A percentile compares a stretch with the other conserved stretches of the same genome.
Evolutionary conservation across 2,329 filamentous ascomycete species (phyloP).

Genomic region (Nothophaeocryptopus gaeumannii): DNA sequence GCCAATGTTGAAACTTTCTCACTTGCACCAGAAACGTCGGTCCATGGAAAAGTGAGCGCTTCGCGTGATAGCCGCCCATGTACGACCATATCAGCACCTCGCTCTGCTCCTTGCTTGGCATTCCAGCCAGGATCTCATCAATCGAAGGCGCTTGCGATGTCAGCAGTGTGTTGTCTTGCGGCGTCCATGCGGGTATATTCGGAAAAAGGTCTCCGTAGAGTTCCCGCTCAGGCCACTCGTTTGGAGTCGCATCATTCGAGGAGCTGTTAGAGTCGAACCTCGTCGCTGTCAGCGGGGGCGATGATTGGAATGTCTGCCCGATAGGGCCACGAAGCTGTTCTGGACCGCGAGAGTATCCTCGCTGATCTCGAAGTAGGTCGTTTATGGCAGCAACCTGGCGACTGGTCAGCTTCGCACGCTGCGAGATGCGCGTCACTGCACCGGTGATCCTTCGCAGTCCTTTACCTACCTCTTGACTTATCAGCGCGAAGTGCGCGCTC

Average conservation of each 20-base stretch:
- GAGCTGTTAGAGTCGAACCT: conserved; percentile 9
- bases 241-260: conserved; percentile 9
- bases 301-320: conserved; percentile 19
- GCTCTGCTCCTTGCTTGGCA: conserved; percentile 21
- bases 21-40: conserved; percentile 20
- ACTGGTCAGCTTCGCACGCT: not conserved
- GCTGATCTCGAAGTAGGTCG: conserved; percentile 16
- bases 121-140: conserved; percentile 18
- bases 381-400: conserved; percentile 22
- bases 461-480: conserved; percentile 17
- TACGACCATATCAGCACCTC: conserved; percentile 24
- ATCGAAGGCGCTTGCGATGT: conserved; percentile 17
- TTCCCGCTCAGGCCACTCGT: conserved; percentile 16
- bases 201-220: conserved; percentile 23
- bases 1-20: conserved; percentile 22
- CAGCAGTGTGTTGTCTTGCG: conserved; percentile 18
- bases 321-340: conserved; percentile 13
- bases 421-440: not conserved
- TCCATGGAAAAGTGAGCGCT: conserved; percentile 20
- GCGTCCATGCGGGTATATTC: conserved; percentile 22
- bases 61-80: conserved; percentile 25
- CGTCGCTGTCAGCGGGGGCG: conserved; percentile 16
- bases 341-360: conserved; percentile 9
- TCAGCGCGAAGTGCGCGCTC: conserved; percentile 21
- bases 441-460: not conserved